Base-by-base conservation (phyloP, 2,329 filamentous ascomycete genomes). In the Apiospora rasikravindrae region DNA sequence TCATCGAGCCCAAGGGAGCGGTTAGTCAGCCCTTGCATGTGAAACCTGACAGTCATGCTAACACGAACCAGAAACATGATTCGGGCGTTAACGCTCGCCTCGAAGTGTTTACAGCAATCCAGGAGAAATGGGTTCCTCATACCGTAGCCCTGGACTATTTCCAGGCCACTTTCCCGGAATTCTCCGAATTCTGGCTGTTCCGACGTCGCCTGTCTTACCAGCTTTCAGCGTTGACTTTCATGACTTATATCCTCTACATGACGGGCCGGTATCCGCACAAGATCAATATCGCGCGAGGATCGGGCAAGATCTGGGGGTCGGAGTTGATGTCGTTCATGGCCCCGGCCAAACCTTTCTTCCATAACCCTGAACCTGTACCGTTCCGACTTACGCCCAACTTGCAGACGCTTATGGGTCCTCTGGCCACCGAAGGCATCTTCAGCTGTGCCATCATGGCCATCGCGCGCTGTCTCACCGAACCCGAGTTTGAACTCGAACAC, bases 221-320 rank as follows among this genome's bases (percentile, higher is more conserved):
- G 83, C 92, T 98, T 74, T 96, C 96, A 26, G 91, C 95, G 1
- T 88, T 98, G 75, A 98, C 96, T 0, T 99, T 99, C 85, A 98
- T 99, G 93, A 98, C 96, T 4, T 99, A 98, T 81, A 93, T 98
- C 73, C 92, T 99, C 85, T 96, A 96, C 84, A 98, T 99, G 91
- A 94, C 96, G 81, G 94, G 94, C 81, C 93, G 96, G 42, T 98
- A 96, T 82, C 97, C 96, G 7, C 94, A 95, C 83, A 99, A 99
- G 87, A 92, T 98, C 82, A 93, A 93, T 83, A 97, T 99, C 78
- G 93, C 94, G 14, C 92, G 95, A 33, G 89, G 90, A 42, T 95
- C 93, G 7, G 97, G 97, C 75, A 96, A 97, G 79, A 93, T 99
- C 76, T 99, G 97, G 97, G 95, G 95, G 67, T 94, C 94, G 10